Conservation (phyloP, 768 basidiomycete species). For the Rhizopogon salebrosus region DNA sequence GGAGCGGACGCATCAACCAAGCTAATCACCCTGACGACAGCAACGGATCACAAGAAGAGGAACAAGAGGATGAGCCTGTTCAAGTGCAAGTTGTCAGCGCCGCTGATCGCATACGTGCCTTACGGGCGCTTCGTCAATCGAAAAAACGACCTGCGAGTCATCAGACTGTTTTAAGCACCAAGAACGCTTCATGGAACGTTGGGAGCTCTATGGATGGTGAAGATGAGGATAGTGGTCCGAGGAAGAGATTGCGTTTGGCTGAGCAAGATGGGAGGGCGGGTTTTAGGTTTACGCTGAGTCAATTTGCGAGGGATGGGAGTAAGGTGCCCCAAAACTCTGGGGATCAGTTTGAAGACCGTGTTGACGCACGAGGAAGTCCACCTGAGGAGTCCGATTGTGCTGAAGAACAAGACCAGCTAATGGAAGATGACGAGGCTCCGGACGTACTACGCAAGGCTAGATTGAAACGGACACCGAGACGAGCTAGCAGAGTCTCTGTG, state of each 20-base stretch:
- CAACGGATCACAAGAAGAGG: too few species aligned
- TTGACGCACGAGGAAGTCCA: conserved; percentile 4
- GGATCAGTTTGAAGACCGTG: conserved; percentile 17
- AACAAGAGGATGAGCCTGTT: background rate
- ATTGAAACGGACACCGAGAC: conserved; percentile 9
- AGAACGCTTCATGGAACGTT: conserved; percentile 45
- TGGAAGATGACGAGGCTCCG: conserved; percentile 10
- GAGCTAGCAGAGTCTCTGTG: conserved; percentile 13
- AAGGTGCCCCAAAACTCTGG: conserved; percentile 18
- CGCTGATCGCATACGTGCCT: background rate
- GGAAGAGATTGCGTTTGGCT: conserved; percentile 33
- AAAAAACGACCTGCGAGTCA: conserved; percentile 7
- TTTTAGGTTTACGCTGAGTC: conserved; percentile 44
- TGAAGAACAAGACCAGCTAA: conserved; percentile 16
- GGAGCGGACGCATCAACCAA: background rate
- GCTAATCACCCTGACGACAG: background rate
- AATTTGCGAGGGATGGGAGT: conserved; percentile 50
- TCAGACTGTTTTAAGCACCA: conserved; percentile 48
- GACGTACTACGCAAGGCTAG: conserved; percentile 7
- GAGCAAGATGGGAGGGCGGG: conserved; percentile 22
- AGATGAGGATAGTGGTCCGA: conserved; percentile 3
- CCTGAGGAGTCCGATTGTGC: conserved; percentile 9
- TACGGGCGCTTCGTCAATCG: background rate
- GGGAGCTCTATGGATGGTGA: conserved; percentile 9
- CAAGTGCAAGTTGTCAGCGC: background rate